Percentiles rank a stretch among this genome's conserved stretches.
Evolutionary conservation across 2,329 filamentous ascomycete genomes (phyloP).

Genomic region (Fusarium odoratissimum): DNA sequence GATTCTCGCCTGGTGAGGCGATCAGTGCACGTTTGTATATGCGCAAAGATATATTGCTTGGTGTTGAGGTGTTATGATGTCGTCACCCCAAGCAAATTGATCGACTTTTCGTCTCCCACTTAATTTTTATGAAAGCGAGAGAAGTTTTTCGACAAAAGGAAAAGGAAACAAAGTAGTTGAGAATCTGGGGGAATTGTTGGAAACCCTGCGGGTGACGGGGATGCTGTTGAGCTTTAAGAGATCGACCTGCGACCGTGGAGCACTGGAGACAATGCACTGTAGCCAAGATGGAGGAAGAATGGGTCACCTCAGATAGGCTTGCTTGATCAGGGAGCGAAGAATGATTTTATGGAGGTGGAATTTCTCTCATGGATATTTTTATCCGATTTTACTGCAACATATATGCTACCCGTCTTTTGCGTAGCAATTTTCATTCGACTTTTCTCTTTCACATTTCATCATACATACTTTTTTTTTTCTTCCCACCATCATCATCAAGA

Average conservation of each 20-base stretch:
- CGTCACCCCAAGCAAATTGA: not conserved
- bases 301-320: conserved; percentile 43
- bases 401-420: not conserved
- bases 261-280: conserved; percentile 7
- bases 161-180: conserved; percentile 14
- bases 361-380: not conserved
- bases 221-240: conserved; percentile 42
- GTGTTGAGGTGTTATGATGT: conserved; percentile 25
- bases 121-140: not conserved
- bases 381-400: not conserved
- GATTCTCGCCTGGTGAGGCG: conserved; percentile 13
- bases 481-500: not conserved
- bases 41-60: conserved; percentile 14
- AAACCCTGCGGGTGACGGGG: conserved; percentile 36
- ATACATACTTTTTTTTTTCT: not conserved
- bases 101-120: not conserved
- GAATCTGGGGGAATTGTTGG: conserved; percentile 31
- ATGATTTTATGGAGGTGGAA: conserved; percentile 22
- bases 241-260: conserved; percentile 35
- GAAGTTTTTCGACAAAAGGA: not conserved
- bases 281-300: conserved; percentile 38
- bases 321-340: conserved; percentile 36
- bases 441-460: not conserved
- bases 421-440: not conserved
- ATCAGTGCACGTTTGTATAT: conserved; percentile 11